Evolutionary conservation across 345 rosid species (phyloP).

Genomic region (Viola odorata): DNA sequence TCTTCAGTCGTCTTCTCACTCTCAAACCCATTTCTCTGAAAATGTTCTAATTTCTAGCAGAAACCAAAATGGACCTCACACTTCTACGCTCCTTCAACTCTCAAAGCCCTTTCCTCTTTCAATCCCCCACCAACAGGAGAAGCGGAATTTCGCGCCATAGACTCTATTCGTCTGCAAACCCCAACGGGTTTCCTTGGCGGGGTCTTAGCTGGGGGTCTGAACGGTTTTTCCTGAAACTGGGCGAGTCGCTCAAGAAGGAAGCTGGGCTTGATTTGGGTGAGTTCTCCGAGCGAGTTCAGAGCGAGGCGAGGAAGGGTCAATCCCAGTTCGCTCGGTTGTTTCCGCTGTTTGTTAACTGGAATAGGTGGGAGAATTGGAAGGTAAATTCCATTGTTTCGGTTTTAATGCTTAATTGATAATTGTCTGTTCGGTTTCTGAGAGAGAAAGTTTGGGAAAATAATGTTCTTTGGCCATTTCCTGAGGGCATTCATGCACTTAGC

Average conservation of each 20-base stretch:
- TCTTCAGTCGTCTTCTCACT: too few relatives aligned
- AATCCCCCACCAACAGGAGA: constrained; percentile 25
- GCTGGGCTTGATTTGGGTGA: constrained; percentile 57
- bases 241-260: constrained; percentile 61
- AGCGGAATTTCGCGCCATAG: constrained; percentile 29
- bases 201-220: constrained; percentile 47
- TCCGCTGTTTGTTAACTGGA: constrained; percentile 66
- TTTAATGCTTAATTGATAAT: neutral
- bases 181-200: constrained; percentile 54
- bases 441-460: too few relatives aligned
- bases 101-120: constrained; percentile 21
- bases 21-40: neutral
- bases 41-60: neutral
- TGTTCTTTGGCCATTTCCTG: too few relatives aligned
- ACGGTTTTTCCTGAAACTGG: constrained; percentile 48
- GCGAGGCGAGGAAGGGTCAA: constrained; percentile 33
- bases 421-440: too few relatives aligned
- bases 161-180: constrained; percentile 41
- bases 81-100: constrained; percentile 17
- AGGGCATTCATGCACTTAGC: too few relatives aligned
- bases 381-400: constrained; percentile 21
- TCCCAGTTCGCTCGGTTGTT: constrained; percentile 41
- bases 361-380: constrained; percentile 82
- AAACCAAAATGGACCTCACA: constrained; percentile 34
- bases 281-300: constrained; percentile 35